Evolutionary conservation across 805 yeast genomes (phyloP).

Genomic region (Candida loeiensis): DNA sequence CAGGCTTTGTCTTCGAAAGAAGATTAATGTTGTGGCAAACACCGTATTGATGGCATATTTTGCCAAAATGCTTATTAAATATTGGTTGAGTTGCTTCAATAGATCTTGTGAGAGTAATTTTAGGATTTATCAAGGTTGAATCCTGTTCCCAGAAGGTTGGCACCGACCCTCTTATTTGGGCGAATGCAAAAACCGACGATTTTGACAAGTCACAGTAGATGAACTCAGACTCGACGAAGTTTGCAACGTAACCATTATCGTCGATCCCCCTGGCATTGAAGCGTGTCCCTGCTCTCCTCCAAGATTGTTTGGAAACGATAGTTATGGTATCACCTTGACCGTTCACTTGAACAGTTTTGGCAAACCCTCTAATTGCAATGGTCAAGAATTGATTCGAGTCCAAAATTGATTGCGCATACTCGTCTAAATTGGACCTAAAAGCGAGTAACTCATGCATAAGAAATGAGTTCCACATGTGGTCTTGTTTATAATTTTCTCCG

Average conservation of each 20-base stretch:
- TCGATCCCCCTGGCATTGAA: conserved; percentile 96
- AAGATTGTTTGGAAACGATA: conserved; percentile 89
- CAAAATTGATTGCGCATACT: conserved; percentile 52
- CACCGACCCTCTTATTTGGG: conserved; percentile 92
- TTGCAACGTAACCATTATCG: conserved; percentile 55
- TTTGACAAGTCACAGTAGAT: conserved; percentile 50
- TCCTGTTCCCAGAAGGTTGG: conserved; percentile 99
- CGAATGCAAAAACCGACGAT: conserved; percentile 63
- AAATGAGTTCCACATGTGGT: conserved; percentile 96
- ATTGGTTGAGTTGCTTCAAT: conserved; percentile 90
- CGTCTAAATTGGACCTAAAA: conserved; percentile 68
- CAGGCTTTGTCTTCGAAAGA: conserved; percentile 67
- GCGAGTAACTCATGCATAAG: conserved; percentile 79
- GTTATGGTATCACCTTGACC: conserved; percentile 53
- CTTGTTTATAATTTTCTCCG: conserved; percentile 57
- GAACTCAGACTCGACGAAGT: conserved; percentile 65
- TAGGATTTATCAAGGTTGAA: conserved; percentile 84
- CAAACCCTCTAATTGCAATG: conserved; percentile 93
- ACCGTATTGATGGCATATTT: conserved; percentile 71
- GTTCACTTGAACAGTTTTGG: conserved; percentile 60
- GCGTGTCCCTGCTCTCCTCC: conserved; percentile 96
- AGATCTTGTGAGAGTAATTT: conserved; percentile 83
- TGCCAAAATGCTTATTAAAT: conserved; percentile 76
- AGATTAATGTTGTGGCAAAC: conserved; percentile 86
- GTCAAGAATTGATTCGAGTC: conserved; percentile 82